Base-by-base conservation (phyloP, 106 monocot genomes). In the Gastrodia elata region DNA sequence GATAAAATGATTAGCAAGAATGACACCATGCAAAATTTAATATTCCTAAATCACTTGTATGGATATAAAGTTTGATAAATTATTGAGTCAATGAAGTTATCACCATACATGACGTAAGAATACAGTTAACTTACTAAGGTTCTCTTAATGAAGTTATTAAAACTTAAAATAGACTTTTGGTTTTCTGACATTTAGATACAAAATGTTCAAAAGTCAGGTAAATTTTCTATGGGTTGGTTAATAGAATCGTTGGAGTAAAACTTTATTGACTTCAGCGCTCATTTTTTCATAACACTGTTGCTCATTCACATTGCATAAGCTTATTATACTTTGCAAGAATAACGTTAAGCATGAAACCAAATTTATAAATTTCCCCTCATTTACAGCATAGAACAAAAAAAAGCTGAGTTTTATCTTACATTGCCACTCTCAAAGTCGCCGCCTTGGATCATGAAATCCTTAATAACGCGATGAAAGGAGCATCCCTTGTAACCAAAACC, bases 371-470 rank as follows among this genome's bases (percentile, higher is more conserved):
- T 48, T 13, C 48, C 10, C 10, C 20, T 48, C 3, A 18, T 48
- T 48, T 48, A 20, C 48, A 41, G 34, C 20, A n/a, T 71, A n/a
- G n/a, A 70, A 26, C 14, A 3, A 75, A 41, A 75, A 68, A 67
- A 2, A 7, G 18, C 0, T 32, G 13, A 8, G 33, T 1, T 24
- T 2, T 20, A 74, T 65, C 82, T 73, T 35, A 94, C 93, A 86
- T 94, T 87, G 77, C 85, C 83, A 42, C 65, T 40, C 8, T 90
- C 82, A 68, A 90, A 94, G 38, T 90, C 94, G 16, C 90, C 94
- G 15, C 94, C 90, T 74, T 91, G 91, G 30, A 94, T 88, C 94
- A 94, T 88, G 39, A 91, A 94, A 75, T 94, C 94, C 72, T 88
- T 94, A 71, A 94, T 94, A 52, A 94, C 81, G 20, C 88, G 83